Evolutionary conservation across 345 rosid genomes (phyloP).

Genomic region (Capsella bursapastoris): DNA sequence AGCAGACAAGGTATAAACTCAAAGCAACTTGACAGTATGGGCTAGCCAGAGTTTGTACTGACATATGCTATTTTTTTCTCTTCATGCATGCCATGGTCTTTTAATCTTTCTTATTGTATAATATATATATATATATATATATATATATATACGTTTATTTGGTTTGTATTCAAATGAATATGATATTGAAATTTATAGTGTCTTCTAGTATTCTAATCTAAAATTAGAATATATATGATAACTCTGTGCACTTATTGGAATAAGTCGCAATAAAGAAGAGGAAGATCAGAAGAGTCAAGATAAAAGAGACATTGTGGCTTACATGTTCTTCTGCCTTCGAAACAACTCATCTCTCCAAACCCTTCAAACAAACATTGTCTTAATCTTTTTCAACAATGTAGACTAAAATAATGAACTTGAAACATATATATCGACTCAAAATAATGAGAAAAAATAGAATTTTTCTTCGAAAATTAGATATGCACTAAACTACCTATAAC

Average conservation of each 20-base stretch:
- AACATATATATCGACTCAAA: background rate
- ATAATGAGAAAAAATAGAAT: background rate
- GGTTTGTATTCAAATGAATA: conserved; percentile 29
- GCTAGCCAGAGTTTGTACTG: conserved; percentile 34
- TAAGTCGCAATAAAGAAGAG: background rate
- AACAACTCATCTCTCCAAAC: background rate
- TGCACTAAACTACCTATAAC: background rate
- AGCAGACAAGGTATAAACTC: conserved; percentile 44
- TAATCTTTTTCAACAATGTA: conserved; percentile 10
- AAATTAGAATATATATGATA: conserved; percentile 20
- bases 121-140: too few species aligned
- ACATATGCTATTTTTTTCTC: conserved; percentile 1
- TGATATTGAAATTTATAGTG: conserved; percentile 13
- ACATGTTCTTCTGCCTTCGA: conserved; percentile 29
- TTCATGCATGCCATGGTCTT: background rate
- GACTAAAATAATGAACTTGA: background rate
- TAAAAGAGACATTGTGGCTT: conserved; percentile 34
- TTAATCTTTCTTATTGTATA: conserved; percentile 14
- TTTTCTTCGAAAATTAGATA: background rate
- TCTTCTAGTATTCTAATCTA: conserved; percentile 11
- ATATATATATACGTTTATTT: background rate
- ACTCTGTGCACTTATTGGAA: conserved; percentile 40
- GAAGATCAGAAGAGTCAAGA: conserved; percentile 26
- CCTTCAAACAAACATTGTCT: conserved; percentile 23
- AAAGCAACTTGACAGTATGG: conserved; percentile 45